These are phyloP conservation scores for Canna indica DNA, from an alignment of 176 grass and related monocot genomes.

Conservation along the genomic window DNA sequence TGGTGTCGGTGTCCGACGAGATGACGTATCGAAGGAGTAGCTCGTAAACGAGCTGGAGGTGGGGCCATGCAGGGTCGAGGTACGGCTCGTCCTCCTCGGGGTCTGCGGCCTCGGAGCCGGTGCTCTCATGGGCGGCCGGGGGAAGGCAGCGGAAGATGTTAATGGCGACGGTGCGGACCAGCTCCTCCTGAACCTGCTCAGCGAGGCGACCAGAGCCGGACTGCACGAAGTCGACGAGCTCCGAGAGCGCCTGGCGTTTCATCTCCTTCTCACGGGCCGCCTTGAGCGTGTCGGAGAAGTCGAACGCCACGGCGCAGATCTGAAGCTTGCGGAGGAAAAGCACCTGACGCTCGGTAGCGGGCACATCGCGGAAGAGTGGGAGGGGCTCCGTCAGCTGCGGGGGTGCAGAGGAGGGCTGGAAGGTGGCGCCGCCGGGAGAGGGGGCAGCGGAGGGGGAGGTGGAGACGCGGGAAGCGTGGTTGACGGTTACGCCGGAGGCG, in stretches of 20 bases:
- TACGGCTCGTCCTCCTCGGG: too few relatives aligned
- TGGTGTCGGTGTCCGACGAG: neutral
- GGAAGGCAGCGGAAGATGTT: slow-evolving; percentile 5
- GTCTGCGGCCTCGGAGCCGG: slow-evolving; percentile 2
- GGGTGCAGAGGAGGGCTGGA: too few relatives aligned
- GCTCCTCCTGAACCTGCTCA: neutral
- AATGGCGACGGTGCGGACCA: neutral
- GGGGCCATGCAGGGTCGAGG: neutral
- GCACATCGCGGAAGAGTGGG: slow-evolving; percentile 35
- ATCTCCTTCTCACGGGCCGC: slow-evolving; percentile 30
- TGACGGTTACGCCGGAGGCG: too few relatives aligned
- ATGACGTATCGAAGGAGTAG: slow-evolving; percentile 1
- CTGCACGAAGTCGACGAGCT: slow-evolving; percentile 2
- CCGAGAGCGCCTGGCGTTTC: slow-evolving; percentile 8
- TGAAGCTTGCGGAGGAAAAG: slow-evolving; percentile 30
- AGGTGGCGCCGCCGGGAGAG: too few relatives aligned
- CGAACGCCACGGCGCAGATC: slow-evolving; percentile 32
- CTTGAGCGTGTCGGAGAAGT: slow-evolving; percentile 24
- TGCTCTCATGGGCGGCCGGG: neutral
- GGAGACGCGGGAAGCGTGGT: too few relatives aligned
- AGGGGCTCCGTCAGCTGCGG: too few relatives aligned
- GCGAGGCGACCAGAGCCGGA: neutral
- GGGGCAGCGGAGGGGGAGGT: too few relatives aligned
- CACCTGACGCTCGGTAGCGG: slow-evolving; percentile 23
- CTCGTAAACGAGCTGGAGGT: slow-evolving; percentile 8